Base-by-base conservation (phyloP, 1,139 yeast species). In the Sugiyamaella pinicola region DNA sequence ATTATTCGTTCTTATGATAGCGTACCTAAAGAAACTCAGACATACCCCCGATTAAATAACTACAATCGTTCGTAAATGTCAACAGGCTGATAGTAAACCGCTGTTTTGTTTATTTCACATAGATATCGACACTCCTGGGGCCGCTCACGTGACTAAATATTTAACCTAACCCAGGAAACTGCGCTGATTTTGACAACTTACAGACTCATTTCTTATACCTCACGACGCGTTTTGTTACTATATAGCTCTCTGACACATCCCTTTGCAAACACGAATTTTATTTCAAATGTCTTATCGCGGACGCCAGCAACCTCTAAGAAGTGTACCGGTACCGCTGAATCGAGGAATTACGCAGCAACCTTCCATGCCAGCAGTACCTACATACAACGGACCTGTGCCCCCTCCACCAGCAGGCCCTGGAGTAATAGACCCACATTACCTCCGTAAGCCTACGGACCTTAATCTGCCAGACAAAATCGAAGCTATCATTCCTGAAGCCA, bases 401-500 rank as follows among this genome's bases (percentile, higher is more conserved):
- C 18, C 28, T 12, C 49, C 42, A 21, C 44, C 44, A 4, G 43
- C 49, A 2, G 49, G 43, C 18, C 35, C 35, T 12, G 49, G 47
- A 10, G 21, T 34, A 3, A 38, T 46, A 19, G 51, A 47, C 18
- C 31, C 33, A 31, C 51, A 47, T 26, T 47, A 47, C 17, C 34
- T 47, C 4, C 44, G 40, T 17, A 79, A 83, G 45, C 96, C 96
- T 4, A 86, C 91, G 1, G 95, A 87, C 64, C 76, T 82, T 45
- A 77, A 81, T 35, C 80, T 88, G 35, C 86, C 93, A 1, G 73
- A 77, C 1, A 74, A 79, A 29, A 73, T 90, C 53, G 81, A 80
- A 59, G 75, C 77, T 37, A 71, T 83, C 52, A 78, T 90, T 19
- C 95, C 96, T 6, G 91, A 87, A 62, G 83, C 90, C 38, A 81